phyloP scores from a whole-genome alignment of 1,139 yeast genomes.

The Debaryomyces subglobosus region DNA sequence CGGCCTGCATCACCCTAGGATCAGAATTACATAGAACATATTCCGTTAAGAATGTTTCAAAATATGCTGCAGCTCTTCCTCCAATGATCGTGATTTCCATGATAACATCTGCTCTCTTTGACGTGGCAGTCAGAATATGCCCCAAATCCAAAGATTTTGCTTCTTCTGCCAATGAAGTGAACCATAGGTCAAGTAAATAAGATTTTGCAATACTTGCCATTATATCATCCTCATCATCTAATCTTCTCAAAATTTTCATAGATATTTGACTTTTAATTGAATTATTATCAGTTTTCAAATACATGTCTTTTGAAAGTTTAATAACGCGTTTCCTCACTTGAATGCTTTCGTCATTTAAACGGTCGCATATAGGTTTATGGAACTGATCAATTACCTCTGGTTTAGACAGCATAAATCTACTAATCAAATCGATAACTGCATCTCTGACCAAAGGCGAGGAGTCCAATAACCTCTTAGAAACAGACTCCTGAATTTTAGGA shows the following conservation, averaged over 20 bases:
- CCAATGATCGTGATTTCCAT: constrained; percentile 36
- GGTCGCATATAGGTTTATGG: constrained; percentile 51
- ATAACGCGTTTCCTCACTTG: constrained; percentile 68
- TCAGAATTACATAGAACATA: constrained; percentile 35
- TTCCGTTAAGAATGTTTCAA: constrained; percentile 47
- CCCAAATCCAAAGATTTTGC: constrained; percentile 7
- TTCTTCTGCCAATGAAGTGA: constrained; percentile 24
- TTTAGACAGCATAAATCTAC: constrained; percentile 48
- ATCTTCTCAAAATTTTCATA: constrained; percentile 51
- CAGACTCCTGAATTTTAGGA: constrained; percentile 53
- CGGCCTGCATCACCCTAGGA: constrained; percentile 14
- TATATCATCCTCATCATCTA: constrained; percentile 72
- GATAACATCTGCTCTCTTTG: constrained; percentile 30
- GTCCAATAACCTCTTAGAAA: constrained; percentile 57
- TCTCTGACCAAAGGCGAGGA: constrained; percentile 73
- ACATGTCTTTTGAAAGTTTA: constrained; percentile 54
- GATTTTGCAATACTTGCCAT: constrained; percentile 50
- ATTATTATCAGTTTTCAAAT: constrained; percentile 31
- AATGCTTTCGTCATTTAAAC: constrained; percentile 61
- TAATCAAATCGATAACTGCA: constrained; percentile 70
- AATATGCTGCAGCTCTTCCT: constrained; percentile 40
- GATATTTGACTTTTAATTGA: constrained; percentile 47
- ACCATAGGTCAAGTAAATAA: constrained; percentile 50
- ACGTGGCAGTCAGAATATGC: constrained; percentile 4
- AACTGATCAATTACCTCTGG: constrained; percentile 52